Conservation (phyloP, 306 rosid genomes). For the Dryas octopetala region DNA sequence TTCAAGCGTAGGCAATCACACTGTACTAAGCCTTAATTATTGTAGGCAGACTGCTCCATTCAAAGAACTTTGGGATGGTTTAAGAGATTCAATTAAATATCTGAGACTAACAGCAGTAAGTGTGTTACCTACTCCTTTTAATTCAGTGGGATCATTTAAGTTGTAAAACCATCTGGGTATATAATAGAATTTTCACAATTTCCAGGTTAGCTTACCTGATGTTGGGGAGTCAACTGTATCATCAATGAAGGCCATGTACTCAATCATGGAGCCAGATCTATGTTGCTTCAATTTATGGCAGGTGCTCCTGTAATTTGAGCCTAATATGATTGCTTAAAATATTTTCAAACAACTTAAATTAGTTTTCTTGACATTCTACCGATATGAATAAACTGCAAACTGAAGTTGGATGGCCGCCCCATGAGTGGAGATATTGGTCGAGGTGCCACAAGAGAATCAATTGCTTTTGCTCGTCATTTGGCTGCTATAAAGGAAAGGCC, state of each 20-base stretch:
- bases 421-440: slow-evolving; percentile 97
- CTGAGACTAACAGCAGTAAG: slow-evolving; percentile 74
- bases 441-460: slow-evolving; percentile 84
- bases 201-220: slow-evolving; percentile 88
- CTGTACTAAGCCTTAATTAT: slow-evolving; percentile 17
- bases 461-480: slow-evolving; percentile 69
- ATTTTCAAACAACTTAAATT: slow-evolving; percentile 14
- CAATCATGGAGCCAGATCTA: slow-evolving; percentile 65
- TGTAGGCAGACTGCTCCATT: slow-evolving; percentile 57
- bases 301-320: slow-evolving; percentile 37
- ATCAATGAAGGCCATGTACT: slow-evolving; percentile 67
- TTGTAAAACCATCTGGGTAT: background rate
- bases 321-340: slow-evolving; percentile 8
- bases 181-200: background rate
- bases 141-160: background rate
- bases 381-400: slow-evolving; percentile 21
- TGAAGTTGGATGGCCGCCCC: slow-evolving; percentile 91
- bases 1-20: background rate
- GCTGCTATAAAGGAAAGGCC: slow-evolving; percentile 59
- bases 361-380: slow-evolving; percentile 12
- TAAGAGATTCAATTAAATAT: slow-evolving; percentile 57
- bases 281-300: slow-evolving; percentile 79
- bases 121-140: slow-evolving; percentile 25
- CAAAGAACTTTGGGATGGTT: slow-evolving; percentile 68
- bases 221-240: slow-evolving; percentile 60